Evolutionary conservation across 495 filamentous ascomycete species (phyloP).

Genomic region (Opeltia flavorubescens): DNA sequence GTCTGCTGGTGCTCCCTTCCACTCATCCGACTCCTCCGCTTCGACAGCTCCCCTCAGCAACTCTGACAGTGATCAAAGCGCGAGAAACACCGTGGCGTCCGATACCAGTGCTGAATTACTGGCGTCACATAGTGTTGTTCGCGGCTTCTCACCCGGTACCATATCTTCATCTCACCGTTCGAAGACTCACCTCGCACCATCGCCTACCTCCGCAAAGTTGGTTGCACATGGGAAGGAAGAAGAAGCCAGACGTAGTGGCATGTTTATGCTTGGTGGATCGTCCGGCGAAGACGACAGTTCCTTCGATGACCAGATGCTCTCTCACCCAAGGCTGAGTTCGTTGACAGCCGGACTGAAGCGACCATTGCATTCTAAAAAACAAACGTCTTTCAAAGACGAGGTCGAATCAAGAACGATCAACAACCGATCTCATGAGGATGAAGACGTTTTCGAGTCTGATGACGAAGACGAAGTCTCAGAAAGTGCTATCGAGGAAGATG

Average conservation of each 20-base stretch:
- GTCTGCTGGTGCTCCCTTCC: conserved; percentile 29
- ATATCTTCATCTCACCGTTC: conserved; percentile 62
- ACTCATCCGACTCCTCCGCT: conserved; percentile 40
- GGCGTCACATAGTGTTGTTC: conserved; percentile 61
- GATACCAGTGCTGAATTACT: conserved; percentile 44
- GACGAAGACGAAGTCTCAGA: conserved; percentile 55
- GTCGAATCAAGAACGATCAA: conserved; percentile 48
- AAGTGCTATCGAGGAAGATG: conserved; percentile 77
- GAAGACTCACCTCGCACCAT: conserved; percentile 34
- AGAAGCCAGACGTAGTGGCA: conserved; percentile 46
- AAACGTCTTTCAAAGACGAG: conserved; percentile 72
- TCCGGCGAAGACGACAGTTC: conserved; percentile 74
- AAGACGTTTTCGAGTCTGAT: conserved; percentile 61
- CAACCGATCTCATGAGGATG: conserved; percentile 46
- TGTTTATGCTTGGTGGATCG: conserved; percentile 68
- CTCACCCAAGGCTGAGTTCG: conserved; percentile 34
- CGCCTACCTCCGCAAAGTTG: conserved; percentile 29
- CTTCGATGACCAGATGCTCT: conserved; percentile 51
- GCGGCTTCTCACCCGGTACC: conserved; percentile 73
- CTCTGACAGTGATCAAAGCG: conserved; percentile 35
- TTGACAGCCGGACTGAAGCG: conserved; percentile 38
- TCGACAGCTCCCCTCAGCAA: conserved; percentile 26
- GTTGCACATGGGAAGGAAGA: conserved; percentile 30
- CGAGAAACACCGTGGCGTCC: conserved; percentile 24
- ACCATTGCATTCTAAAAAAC: conserved; percentile 43